These are phyloP conservation scores for Salix suchowensis DNA, from an alignment of 345 rosid species.

Conservation along the genomic window DNA sequence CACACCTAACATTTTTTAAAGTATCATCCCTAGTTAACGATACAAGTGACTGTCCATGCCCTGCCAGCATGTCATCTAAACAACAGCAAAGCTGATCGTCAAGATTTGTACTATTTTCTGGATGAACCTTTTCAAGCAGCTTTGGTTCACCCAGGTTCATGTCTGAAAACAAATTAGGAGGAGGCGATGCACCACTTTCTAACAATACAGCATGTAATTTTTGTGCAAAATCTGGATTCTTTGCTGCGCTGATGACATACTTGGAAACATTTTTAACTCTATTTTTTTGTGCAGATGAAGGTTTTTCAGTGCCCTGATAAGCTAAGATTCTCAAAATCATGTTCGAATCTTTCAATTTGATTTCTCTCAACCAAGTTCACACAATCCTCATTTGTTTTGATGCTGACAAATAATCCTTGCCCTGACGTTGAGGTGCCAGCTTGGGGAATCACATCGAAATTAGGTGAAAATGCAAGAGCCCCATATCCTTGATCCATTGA, in stretches of 20 bases:
- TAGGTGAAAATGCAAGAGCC: conserved; percentile 25
- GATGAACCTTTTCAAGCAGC: conserved; percentile 30
- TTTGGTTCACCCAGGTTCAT: conserved; percentile 38
- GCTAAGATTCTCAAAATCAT: conserved; percentile 58
- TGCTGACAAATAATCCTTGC: conserved; percentile 36
- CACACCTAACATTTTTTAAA: conserved; percentile 15
- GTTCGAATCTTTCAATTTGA: conserved; percentile 55
- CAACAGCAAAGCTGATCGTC: conserved; percentile 22
- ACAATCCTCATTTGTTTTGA: conserved; percentile 31
- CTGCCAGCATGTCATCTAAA: conserved; percentile 29
- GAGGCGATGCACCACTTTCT: conserved; percentile 92
- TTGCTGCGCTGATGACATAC: conserved; percentile 88
- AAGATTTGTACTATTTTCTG: conserved; percentile 25
- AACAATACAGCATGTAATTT: conserved; percentile 80
- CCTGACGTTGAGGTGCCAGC: conserved; percentile 21
- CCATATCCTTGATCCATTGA: conserved; percentile 38
- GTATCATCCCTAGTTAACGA: conserved; percentile 14
- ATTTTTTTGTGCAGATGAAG: conserved; percentile 62
- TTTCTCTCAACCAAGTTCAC: conserved; percentile 38
- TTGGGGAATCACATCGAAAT: conserved; percentile 18
- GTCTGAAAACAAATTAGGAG: conserved; percentile 69
- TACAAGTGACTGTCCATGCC: conserved; percentile 21
- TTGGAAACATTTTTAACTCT: conserved; percentile 82
- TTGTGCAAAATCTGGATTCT: conserved; percentile 87
- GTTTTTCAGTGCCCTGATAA: conserved; percentile 39